phyloP scores from a whole-genome alignment of 768 basidiomycete species.

The Leccinum variicolor region DNA sequence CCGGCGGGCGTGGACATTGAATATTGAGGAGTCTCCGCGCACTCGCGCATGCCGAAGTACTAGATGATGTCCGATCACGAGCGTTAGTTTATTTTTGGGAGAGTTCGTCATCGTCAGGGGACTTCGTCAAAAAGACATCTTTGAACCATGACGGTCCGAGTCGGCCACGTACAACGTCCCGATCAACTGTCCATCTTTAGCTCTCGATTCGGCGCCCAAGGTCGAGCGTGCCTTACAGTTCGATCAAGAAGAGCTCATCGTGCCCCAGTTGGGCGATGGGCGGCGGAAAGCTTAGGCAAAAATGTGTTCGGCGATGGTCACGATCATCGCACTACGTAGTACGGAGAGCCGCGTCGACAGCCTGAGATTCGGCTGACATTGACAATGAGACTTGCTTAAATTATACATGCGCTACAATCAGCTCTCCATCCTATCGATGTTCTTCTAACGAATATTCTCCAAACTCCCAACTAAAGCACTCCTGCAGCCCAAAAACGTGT shows the following conservation, averaged over 20 bases:
- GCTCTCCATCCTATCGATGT: background rate
- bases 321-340: conserved; percentile 50
- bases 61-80: too few species aligned
- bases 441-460: conserved; percentile 37
- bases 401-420: too few species aligned
- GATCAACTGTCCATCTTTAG: conserved; percentile 68
- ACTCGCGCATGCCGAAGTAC: too few species aligned
- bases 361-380: too few species aligned
- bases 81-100: too few species aligned
- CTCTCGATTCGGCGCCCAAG: conserved; percentile 45
- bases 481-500: conserved; percentile 35
- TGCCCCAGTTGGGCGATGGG: conserved; percentile 70
- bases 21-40: too few species aligned
- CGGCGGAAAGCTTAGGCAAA: conserved; percentile 50
- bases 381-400: too few species aligned
- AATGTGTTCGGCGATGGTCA: conserved; percentile 49
- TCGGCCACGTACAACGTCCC: conserved; percentile 72
- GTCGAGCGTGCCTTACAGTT: conserved; percentile 81
- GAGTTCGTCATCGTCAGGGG: too few species aligned
- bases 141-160: too few species aligned
- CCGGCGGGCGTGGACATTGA: too few species aligned
- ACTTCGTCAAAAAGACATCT: too few species aligned
- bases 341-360: too few species aligned
- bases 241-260: conserved; percentile 78
- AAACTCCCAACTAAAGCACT: conserved; percentile 73